Evolutionary conservation across 2,329 filamentous ascomycete genomes (phyloP), one percentile per base, ranked within the genome.

Genomic region (Aspergillus sp.): DNA sequence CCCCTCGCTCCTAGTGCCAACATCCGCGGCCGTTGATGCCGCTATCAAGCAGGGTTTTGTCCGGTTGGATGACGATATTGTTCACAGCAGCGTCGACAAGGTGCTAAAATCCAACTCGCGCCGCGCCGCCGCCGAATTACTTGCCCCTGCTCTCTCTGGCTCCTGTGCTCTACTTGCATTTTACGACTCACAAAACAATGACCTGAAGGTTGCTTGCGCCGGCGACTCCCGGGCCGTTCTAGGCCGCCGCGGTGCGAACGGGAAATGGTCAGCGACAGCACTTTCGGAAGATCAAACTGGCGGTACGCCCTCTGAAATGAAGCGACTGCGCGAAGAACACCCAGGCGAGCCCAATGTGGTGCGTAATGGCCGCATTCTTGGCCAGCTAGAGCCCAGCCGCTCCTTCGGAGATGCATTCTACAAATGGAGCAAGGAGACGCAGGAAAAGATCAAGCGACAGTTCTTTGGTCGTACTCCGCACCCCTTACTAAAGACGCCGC

Each of bases 351-450:
- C 91, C 15, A 84, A 93, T 69, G 95, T 97, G 8, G 88, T 97
- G 46, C 85, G 89, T 48, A 95, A 96, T 69, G 95, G 95, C 6
- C 90, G 95, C 64, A 92, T 99, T 17, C 84, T 99, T 0, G 95
- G 95, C 49, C 91, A 93, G 19, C 83, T 99, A 13, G 95, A 99
- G 76, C 95, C 95, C 3, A 94, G 90, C 19, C 89, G 95, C 65
- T 94, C 96, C 0, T 99, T 99, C 77, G 96, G 95, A 41, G 95
- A 99, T 77, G 94, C 95, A 8, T 89, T 90, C 70, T 99, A 99
- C 82, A 99, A 99, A 79, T 99, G 95, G 95, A 91, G 87, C 62
- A 85, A 87, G 55, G 92, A 97, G 63, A 90, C 93, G 0, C 92
- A 95, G 62, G 87, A 91, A 56, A 89, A 91, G 69, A 84, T 99